Conservation (phyloP, 805 yeast genomes). For the Myxozyma kluyveri region DNA sequence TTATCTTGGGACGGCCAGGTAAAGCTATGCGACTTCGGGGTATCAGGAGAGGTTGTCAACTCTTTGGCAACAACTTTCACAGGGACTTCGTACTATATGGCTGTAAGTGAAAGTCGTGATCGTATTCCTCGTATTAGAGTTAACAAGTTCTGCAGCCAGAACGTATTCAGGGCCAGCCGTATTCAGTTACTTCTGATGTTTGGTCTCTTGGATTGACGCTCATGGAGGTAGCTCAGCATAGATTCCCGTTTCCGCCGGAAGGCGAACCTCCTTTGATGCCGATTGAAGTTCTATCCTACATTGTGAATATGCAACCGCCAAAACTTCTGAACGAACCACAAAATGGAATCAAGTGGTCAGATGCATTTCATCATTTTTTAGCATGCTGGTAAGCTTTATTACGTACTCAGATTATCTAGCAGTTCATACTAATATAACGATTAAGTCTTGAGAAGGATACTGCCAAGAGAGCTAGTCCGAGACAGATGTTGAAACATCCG, state of each 20-base stretch:
- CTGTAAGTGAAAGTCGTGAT: slow-evolving; percentile 38
- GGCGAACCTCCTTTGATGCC: slow-evolving; percentile 67
- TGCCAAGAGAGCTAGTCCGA: slow-evolving; percentile 80
- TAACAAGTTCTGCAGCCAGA: slow-evolving; percentile 55
- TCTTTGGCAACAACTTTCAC: slow-evolving; percentile 95
- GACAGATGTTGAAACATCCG: slow-evolving; percentile 90
- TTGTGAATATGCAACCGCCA: slow-evolving; percentile 76
- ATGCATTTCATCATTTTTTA: slow-evolving; percentile 77
- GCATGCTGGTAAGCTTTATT: slow-evolving; percentile 52
- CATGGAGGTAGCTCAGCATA: slow-evolving; percentile 89
- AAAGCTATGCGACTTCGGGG: slow-evolving; percentile 96
- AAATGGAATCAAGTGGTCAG: slow-evolving; percentile 75
- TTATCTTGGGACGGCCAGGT: slow-evolving; percentile 75
- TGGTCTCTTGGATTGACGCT: slow-evolving; percentile 95
- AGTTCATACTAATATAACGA: not conserved
- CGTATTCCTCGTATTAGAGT: not conserved
- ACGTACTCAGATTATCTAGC: not conserved
- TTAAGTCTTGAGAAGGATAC: slow-evolving; percentile 65
- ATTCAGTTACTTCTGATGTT: slow-evolving; percentile 90
- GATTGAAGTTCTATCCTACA: slow-evolving; percentile 77
- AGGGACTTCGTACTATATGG: slow-evolving; percentile 97
- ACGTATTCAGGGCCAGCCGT: slow-evolving; percentile 91
- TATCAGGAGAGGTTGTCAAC: slow-evolving; percentile 80
- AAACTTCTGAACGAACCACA: slow-evolving; percentile 72
- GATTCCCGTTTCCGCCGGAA: slow-evolving; percentile 69